A percentile compares a stretch with the other conserved stretches of the same genome.
Conservation (phyloP, 179 eudicot genomes). For the Silene vulgaris region DNA sequence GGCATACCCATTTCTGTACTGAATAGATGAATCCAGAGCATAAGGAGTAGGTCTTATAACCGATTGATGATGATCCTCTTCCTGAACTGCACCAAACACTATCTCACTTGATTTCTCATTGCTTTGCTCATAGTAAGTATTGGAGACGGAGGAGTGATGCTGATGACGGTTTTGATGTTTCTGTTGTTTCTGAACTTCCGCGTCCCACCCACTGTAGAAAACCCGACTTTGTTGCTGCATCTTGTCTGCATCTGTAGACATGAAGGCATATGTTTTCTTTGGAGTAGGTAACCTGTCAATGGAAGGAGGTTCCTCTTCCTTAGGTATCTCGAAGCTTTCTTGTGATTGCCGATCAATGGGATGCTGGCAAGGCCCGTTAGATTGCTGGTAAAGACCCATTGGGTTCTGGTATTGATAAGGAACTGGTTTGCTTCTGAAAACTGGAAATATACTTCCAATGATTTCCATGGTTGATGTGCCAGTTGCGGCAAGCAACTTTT, state of each 20-base stretch:
- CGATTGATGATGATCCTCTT: constrained; percentile 37
- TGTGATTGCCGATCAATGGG: constrained; percentile 59
- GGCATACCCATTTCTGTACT: constrained; percentile 36
- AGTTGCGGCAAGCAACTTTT: constrained; percentile 46
- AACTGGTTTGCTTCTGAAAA: constrained; percentile 43
- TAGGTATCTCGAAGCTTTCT: constrained; percentile 79
- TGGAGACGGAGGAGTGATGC: constrained; percentile 52
- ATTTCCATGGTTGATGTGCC: constrained; percentile 59
- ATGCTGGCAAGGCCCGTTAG: constrained; percentile 13
- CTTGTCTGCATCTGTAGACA: constrained; percentile 79
- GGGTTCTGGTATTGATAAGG: constrained; percentile 36
- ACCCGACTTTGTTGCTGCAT: constrained; percentile 74
- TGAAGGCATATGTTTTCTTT: constrained; percentile 78
- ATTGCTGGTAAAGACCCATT: constrained; percentile 2
- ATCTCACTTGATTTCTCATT: constrained; percentile 61
- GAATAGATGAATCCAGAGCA: constrained; percentile 38
- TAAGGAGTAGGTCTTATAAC: constrained; percentile 65
- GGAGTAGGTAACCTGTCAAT: constrained; percentile 81
- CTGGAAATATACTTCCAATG: constrained; percentile 54
- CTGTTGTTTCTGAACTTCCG: constrained; percentile 39
- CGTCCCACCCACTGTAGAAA: constrained; percentile 71
- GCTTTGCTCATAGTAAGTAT: constrained; percentile 81
- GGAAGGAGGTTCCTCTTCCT: constrained; percentile 83
- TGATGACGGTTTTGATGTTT: constrained; percentile 61
- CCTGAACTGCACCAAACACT: constrained; percentile 90